Evolutionary conservation across 371 early-diverging fungal genomes (phyloP), one percentile per base, ranked within the genome.

Genomic region (Paraphysoderma sedebokerense): DNA sequence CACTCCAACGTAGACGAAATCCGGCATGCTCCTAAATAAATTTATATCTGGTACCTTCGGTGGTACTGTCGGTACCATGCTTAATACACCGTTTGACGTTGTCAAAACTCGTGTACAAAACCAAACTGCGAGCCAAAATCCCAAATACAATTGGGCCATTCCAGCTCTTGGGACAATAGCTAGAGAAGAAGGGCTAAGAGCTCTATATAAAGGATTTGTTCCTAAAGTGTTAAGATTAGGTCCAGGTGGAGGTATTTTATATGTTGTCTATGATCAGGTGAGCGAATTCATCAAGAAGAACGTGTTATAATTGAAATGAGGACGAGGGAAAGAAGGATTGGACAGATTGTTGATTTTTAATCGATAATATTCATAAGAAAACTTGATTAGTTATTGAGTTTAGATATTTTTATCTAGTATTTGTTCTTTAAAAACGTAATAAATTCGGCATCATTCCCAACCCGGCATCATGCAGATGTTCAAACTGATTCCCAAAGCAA

Each of bases 191-290:
- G 93, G 95, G 60, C 77, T 80, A 51, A 70, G 68, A 31, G 85
- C 96, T 5, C 65, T 96, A 24, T 97, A 92, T 73, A 92, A 93
- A 72, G 96, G 92, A 23, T 93, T 91, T 55, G 72, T 84, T 33
- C 92, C 95, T 30, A 93, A 95, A 70, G 93, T 95, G n/a, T 73
- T 96, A 50, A 75, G 97, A 62, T 69, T 96, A 37, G 97, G 97
- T 28, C 97, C 97, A 36, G 97, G 90, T 55, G 81, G 81, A 47
- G 75, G 81, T 55, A 61, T 67, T 50, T 33, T 47, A 32, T 49
- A 23, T 24, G 96, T 92, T 26, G 92, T 92, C 20, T 96, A 85
- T 63, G 92, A 92, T 49, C 68, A 80, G 23, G 85, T 95, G 28
- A 81, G 84, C 11, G 63, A 63, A 17, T 82, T 83, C 61, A 88